Base-by-base conservation (phyloP, 2,329 filamentous ascomycete genomes). In the Cladosporium sp. region DNA sequence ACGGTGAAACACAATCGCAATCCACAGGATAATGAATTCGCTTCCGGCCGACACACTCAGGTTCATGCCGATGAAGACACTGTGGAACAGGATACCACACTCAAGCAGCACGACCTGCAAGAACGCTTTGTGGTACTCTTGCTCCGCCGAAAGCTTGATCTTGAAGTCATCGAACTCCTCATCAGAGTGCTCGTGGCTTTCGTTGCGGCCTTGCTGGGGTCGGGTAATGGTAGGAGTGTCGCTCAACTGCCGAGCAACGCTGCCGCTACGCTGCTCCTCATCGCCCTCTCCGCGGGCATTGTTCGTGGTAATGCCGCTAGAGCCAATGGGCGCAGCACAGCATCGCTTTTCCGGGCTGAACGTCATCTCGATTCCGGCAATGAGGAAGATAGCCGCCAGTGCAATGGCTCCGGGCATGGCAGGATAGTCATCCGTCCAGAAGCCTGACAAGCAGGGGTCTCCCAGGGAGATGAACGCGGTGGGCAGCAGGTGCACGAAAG, bases 341-440 rank as follows among this genome's bases (percentile, higher is more conserved):
- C 48, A 50, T n/a, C 48, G 32, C 13, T 50, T 54, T 14, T 59
- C 59, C 0, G 59, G 59, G 37, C 57, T 59, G 53, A 61, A 61
- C 7, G 60, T 50, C 91, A 95, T 95, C 45, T 61, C 59, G 2
- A 56, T 59, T 10, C 59, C 56, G 2, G 56, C 53, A 13, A 61
- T 60, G 11, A 60, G 40, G 50, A 73, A 71, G 16, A 73, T 69
- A 0, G 69, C 62, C 3, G 60, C 70, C 84, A 95, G 89, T 48
- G 88, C 86, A 38, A 95, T 80, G 33, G 91, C 75, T 2, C 89
- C 89, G 0, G 89, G 83, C 63, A 93, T 83, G 4, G 88, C 87
- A 46, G 77, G 80, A 67, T 92, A 95, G 16, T 81, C 79, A 58
- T 84, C 66, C 66, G 80, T 91, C 78, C 90, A 93, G 65, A 89